Evolutionary conservation across 2,329 filamentous ascomycete genomes (phyloP).

Genomic region (Didymella arachidicola): DNA sequence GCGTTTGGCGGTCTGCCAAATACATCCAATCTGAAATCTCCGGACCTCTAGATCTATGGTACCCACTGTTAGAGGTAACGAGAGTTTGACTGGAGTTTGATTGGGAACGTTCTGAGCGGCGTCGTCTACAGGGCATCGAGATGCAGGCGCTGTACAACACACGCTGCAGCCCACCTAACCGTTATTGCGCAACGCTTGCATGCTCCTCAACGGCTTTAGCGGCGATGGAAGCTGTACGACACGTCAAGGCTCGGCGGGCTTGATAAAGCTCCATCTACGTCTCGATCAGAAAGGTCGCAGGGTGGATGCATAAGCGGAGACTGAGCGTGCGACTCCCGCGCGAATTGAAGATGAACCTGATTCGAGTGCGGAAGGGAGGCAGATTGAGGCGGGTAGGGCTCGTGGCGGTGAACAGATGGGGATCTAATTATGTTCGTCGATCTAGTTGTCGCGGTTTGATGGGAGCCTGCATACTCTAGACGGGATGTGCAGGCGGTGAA

Average conservation of each 20-base stretch:
- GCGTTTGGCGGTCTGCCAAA: conserved; percentile 13
- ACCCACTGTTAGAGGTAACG: too few species aligned
- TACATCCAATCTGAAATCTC: neutral
- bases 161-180: neutral
- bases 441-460: neutral
- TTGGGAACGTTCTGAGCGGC: neutral
- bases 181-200: conserved; percentile 18
- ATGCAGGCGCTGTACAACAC: conserved; percentile 7
- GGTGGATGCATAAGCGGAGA: conserved; percentile 8
- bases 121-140: neutral
- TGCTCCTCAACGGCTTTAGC: neutral
- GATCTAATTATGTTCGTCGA: neutral
- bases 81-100: neutral
- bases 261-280: neutral
- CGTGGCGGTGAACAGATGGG: neutral
- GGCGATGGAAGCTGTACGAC: conserved; percentile 4
- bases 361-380: neutral
- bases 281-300: neutral
- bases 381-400: neutral
- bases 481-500: neutral
- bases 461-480: neutral
- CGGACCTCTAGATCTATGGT: neutral
- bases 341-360: neutral
- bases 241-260: conserved; percentile 8
- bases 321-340: neutral